Conservation (phyloP, 805 yeast genomes). For the Cyberlindnera amylophila region DNA sequence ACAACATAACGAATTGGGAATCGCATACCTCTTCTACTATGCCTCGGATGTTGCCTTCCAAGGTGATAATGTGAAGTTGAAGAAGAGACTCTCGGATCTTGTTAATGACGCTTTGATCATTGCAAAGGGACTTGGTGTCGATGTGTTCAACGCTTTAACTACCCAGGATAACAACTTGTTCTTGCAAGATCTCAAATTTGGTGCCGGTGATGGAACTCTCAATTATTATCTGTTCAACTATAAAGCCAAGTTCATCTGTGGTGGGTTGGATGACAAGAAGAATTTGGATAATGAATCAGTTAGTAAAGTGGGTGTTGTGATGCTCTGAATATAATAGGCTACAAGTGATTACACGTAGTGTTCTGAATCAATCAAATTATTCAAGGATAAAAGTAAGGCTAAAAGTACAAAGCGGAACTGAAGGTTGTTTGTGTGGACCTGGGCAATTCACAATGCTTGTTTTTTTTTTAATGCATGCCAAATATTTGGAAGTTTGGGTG, state of each 20-base stretch:
- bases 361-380: not conserved
- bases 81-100: slow-evolving; percentile 55
- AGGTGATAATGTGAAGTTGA: slow-evolving; percentile 42
- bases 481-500: not conserved
- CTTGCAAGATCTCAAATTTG: slow-evolving; percentile 79
- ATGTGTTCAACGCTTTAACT: slow-evolving; percentile 91
- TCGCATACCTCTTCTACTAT: slow-evolving; percentile 88
- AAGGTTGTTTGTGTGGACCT: not conserved
- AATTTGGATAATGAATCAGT: slow-evolving; percentile 48
- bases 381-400: not conserved
- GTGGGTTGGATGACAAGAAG: slow-evolving; percentile 66
- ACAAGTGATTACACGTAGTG: not conserved
- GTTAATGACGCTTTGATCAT: slow-evolving; percentile 73
- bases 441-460: slow-evolving; percentile 1
- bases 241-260: slow-evolving; percentile 71
- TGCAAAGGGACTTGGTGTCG: slow-evolving; percentile 65
- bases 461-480: not conserved
- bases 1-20: slow-evolving; percentile 62
- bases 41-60: slow-evolving; percentile 64
- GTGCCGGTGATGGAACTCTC: slow-evolving; percentile 88
- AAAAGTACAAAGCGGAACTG: slow-evolving; percentile 5
- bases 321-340: slow-evolving; percentile 44
- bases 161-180: slow-evolving; percentile 86
- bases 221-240: slow-evolving; percentile 92
- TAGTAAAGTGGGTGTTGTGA: slow-evolving; percentile 88